Evolutionary conservation across 148 eudicot species (phyloP).

Genomic region (Rhododendron molle): DNA sequence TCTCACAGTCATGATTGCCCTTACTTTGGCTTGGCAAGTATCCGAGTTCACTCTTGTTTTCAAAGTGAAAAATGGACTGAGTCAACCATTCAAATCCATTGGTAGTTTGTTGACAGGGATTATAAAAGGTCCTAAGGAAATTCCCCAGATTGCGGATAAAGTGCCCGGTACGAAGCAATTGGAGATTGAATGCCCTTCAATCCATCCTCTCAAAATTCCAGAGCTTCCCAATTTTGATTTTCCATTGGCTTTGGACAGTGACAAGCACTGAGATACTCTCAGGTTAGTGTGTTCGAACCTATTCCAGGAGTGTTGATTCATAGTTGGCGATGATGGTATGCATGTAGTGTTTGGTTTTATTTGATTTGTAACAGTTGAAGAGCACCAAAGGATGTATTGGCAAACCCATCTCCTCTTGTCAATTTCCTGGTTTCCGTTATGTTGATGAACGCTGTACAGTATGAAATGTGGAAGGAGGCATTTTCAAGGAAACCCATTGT

Average conservation of each 20-base stretch:
- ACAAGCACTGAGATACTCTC: constrained; percentile 18
- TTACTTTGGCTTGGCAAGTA: constrained; percentile 68
- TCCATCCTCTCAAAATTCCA: constrained; percentile 29
- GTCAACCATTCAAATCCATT: constrained; percentile 46
- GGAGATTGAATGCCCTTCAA: constrained; percentile 13
- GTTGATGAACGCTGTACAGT: background rate
- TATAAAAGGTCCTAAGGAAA: constrained; percentile 22
- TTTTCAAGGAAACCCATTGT: background rate
- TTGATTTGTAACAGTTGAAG: background rate
- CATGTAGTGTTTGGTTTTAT: background rate
- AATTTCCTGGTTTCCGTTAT: background rate
- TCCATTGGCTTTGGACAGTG: constrained; percentile 21
- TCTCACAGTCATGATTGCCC: constrained; percentile 45
- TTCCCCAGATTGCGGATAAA: constrained; percentile 10
- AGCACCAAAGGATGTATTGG: background rate
- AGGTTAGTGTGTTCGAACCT: background rate
- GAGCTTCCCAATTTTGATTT: constrained; percentile 34
- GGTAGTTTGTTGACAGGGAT: constrained; percentile 35
- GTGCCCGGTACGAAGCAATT: constrained; percentile 14
- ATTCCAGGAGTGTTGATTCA: background rate
- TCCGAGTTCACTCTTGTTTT: constrained; percentile 52
- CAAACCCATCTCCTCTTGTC: background rate
- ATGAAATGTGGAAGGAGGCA: background rate
- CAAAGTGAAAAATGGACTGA: constrained; percentile 41
- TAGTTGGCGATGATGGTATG: background rate